A percentile compares a stretch with the other conserved stretches of the same genome.
These are phyloP conservation scores for Hypoxylon intermedium DNA, from an alignment of 495 filamentous ascomycete species.

Conservation along the genomic window DNA sequence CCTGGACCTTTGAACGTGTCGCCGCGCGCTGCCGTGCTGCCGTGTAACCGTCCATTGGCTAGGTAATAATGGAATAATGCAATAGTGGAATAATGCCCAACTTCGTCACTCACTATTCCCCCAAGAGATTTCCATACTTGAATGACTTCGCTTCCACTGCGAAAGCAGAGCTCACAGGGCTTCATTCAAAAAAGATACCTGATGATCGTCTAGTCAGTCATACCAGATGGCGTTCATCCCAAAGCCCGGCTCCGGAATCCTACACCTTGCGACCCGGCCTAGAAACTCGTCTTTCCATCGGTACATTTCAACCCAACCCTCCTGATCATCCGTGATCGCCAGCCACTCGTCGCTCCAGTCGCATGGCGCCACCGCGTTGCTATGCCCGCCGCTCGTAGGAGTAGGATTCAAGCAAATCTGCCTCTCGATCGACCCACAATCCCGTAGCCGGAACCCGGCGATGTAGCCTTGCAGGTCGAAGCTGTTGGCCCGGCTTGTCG, in stretches of 20 bases:
- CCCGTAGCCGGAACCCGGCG: conserved; percentile 74
- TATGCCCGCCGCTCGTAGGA: conserved; percentile 83
- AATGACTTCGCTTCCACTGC: too few relatives aligned
- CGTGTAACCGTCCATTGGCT: too few relatives aligned
- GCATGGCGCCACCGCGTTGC: conserved; percentile 80
- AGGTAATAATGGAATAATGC: too few relatives aligned
- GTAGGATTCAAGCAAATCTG: conserved; percentile 83
- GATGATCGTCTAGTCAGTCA: too few relatives aligned
- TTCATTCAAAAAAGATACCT: too few relatives aligned
- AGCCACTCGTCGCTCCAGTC: conserved; percentile 85
- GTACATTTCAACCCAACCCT: conserved; percentile 86
- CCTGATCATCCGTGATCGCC: conserved; percentile 82
- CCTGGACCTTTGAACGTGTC: too few relatives aligned
- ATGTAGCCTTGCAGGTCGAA: conserved; percentile 81
- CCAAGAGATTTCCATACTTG: too few relatives aligned
- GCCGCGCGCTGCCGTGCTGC: too few relatives aligned
- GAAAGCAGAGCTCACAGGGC: too few relatives aligned
- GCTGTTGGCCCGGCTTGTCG: conserved; percentile 78
- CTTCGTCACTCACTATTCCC: too few relatives aligned
- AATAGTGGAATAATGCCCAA: too few relatives aligned
- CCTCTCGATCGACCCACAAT: conserved; percentile 71
- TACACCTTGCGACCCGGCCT: conserved; percentile 72
- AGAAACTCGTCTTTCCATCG: conserved; percentile 80
- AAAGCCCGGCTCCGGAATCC: conserved; percentile 81
- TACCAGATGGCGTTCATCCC: conserved; percentile 94